Evolutionary conservation across 2,329 filamentous ascomycete species (phyloP), one percentile per base, ranked within the genome.

Genomic region (Aspergillus vadensis): DNA sequence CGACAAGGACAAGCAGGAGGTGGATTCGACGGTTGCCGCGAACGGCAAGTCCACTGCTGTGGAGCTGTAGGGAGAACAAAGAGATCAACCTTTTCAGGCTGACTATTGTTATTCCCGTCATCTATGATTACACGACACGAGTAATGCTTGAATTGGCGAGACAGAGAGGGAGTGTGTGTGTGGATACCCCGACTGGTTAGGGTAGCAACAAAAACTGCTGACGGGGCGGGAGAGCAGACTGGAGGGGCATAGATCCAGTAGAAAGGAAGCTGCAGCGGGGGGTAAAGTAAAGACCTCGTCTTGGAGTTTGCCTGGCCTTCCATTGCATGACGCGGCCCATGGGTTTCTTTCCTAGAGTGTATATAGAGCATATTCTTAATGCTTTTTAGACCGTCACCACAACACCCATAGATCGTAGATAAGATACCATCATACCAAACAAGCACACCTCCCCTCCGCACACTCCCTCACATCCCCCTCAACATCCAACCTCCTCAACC

Each of bases 401-500:
- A 32, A 32, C 1, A 32, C 30, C 30, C 30, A 32, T 7, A 12
- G 4, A 12, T 25, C 25, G 3, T 21, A 21, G 41, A 21, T 21
- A 14, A 12, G 8, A 30, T 19, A 44, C 14, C 17, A 27, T 23
- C 48, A 62, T 25, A 56, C 55, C 56, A 74, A 65, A 69, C 76
- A 78, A 2, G 48, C 43, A 65, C 79, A 81, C 15, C 58, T 60
- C 7, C 77, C 78, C 41, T 65, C 73, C 5, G 78, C 78, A 72
- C 79, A 81, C 25, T 71, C 69, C 17, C 64, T 64, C 10, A 82
- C 68, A 68, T 84, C 81, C 57, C 68, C 62, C 41, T 83, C 80
- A 50, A 84, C 71, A 74, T 84, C 76, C 62, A 84, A 64, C 38
- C 69, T 70, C 59, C 72, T 67, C 65, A 83, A 79, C 4, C 70